These are phyloP conservation scores for Castanopsis chinensis DNA, from an alignment of 306 rosid species.

Conservation along the genomic window DNA sequence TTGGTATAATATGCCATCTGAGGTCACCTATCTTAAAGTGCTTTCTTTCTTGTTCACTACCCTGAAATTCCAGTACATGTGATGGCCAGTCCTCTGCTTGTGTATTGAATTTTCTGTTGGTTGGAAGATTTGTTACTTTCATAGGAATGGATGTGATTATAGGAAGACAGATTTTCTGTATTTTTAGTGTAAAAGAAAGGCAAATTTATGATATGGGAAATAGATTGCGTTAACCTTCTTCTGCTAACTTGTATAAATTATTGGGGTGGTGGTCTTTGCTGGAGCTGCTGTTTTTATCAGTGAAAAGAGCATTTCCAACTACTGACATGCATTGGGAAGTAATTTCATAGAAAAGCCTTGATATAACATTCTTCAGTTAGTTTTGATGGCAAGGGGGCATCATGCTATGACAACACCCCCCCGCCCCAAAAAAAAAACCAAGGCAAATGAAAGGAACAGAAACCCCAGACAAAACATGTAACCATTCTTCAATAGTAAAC, in stretches of 20 bases:
- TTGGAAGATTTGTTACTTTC: neutral
- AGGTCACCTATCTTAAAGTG: conserved; percentile 14
- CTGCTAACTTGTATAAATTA: neutral
- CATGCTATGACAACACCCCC: neutral
- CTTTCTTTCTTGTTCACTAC: neutral
- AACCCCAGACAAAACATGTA: neutral
- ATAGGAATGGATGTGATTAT: neutral
- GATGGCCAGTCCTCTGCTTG: neutral
- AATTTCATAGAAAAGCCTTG: neutral
- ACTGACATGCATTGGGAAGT: neutral
- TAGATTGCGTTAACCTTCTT: neutral
- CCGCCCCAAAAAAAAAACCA: neutral
- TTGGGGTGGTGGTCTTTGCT: neutral
- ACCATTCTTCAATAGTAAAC: neutral
- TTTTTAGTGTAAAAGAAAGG: neutral
- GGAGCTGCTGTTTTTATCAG: neutral
- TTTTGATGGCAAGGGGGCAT: neutral
- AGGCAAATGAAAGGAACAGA: neutral
- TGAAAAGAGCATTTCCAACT: neutral
- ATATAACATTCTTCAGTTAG: neutral
- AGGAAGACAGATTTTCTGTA: neutral
- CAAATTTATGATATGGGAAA: neutral
- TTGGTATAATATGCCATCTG: neutral
- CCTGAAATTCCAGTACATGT: conserved; percentile 8
- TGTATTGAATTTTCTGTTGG: neutral